Percentiles rank a stretch among this genome's conserved stretches.
Evolutionary conservation across 305 asterid species (phyloP).

Genomic region (Fraxinus greggii): DNA sequence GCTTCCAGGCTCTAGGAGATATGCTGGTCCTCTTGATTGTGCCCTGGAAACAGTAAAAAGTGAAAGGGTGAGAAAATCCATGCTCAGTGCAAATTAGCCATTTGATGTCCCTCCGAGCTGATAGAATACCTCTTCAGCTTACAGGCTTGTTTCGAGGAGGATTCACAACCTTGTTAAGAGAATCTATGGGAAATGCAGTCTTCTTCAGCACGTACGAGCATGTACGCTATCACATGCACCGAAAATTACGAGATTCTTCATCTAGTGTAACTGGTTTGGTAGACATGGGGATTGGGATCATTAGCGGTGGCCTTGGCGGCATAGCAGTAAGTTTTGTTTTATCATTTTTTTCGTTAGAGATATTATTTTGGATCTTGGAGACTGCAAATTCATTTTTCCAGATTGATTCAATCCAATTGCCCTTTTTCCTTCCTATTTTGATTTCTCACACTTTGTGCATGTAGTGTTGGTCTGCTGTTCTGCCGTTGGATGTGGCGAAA

Average conservation of each 20-base stretch:
- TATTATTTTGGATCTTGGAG: conserved; percentile 3
- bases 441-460: conserved; percentile 22
- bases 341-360: conserved; percentile 7
- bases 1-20: conserved; percentile 49
- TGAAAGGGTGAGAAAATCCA: conserved; percentile 69
- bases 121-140: conserved; percentile 52
- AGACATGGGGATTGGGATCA: conserved; percentile 77
- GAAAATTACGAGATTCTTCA: conserved; percentile 52
- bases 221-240: conserved; percentile 71
- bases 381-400: not conserved
- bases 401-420: not conserved
- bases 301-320: conserved; percentile 90
- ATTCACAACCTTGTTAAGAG: conserved; percentile 66
- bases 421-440: not conserved
- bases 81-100: conserved; percentile 18
- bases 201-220: conserved; percentile 84
- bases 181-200: conserved; percentile 75
- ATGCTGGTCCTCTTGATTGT: conserved; percentile 75
- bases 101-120: conserved; percentile 35
- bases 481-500: conserved; percentile 89
- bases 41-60: conserved; percentile 65
- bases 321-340: conserved; percentile 54
- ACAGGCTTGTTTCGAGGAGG: conserved; percentile 89
- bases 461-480: conserved; percentile 78
- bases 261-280: conserved; percentile 45